These are phyloP conservation scores for Hypericum androsaemum DNA, from an alignment of 345 rosid genomes.

Conservation along the genomic window DNA sequence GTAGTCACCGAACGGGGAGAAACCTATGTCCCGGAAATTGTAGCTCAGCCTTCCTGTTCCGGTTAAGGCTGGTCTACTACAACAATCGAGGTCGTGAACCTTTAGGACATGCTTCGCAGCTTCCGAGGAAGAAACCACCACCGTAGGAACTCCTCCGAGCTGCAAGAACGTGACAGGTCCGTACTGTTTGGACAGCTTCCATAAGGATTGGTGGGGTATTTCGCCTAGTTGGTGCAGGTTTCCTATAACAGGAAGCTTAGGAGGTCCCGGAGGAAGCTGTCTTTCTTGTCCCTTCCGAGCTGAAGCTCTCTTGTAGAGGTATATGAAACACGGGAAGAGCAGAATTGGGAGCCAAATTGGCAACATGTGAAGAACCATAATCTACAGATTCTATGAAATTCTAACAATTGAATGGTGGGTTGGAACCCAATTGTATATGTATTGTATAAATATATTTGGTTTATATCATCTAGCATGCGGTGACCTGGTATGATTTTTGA, in stretches of 20 bases:
- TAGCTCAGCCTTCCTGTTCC: conserved; percentile 34
- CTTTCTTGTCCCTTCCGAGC: background rate
- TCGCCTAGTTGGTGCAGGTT: conserved; percentile 36
- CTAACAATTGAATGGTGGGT: too few relatives aligned
- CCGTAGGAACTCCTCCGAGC: conserved; percentile 25
- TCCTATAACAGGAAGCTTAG: conserved; percentile 34
- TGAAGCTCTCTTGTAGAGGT: too few relatives aligned
- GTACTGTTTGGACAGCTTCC: conserved; percentile 36
- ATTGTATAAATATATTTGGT: too few relatives aligned
- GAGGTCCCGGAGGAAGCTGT: conserved; percentile 40
- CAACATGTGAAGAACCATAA: too few relatives aligned
- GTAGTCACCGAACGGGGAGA: conserved; percentile 29
- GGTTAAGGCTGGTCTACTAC: conserved; percentile 29
- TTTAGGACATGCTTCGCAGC: conserved; percentile 31
- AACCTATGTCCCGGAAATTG: conserved; percentile 33
- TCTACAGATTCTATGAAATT: too few relatives aligned
- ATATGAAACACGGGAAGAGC: too few relatives aligned
- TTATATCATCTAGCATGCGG: too few relatives aligned
- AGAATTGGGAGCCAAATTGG: too few relatives aligned
- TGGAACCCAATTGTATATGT: too few relatives aligned
- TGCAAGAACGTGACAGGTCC: conserved; percentile 40
- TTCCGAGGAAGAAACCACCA: conserved; percentile 38
- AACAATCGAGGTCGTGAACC: conserved; percentile 33
- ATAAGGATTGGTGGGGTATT: conserved; percentile 22
- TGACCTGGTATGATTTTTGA: too few relatives aligned